Evolutionary conservation across 2,329 filamentous ascomycete genomes (phyloP).

Genomic region (Monilinia fructicola): DNA sequence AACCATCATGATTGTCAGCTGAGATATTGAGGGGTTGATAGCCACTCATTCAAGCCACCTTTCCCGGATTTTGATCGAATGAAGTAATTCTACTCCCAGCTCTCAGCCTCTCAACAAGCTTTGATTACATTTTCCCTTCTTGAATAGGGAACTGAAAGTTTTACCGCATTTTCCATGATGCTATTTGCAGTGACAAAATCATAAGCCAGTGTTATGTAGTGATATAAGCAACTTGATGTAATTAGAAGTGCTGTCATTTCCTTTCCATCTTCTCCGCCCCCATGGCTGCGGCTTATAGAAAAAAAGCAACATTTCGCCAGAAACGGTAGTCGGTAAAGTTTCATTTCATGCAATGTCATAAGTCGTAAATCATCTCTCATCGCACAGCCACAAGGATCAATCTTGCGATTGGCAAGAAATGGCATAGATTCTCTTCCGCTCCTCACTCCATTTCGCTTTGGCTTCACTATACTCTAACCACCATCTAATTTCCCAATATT

Average conservation of each 20-base stretch:
- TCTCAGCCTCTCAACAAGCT: neutral
- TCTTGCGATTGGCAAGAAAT: conserved; percentile 1
- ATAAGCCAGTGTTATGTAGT: too few relatives aligned
- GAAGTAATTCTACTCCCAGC: neutral
- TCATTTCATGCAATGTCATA: neutral
- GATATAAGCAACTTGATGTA: too few relatives aligned
- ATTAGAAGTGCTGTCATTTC: too few relatives aligned
- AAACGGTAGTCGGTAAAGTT: neutral
- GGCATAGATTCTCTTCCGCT: neutral
- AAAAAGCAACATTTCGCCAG: neutral
- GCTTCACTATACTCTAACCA: conserved; percentile 3
- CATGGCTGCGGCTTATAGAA: too few relatives aligned
- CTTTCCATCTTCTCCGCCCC: too few relatives aligned
- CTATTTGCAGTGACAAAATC: neutral
- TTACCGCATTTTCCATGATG: neutral
- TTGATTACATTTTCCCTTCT: neutral
- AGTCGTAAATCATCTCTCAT: neutral
- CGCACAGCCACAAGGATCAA: neutral
- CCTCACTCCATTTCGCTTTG: neutral
- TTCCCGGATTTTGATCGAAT: neutral
- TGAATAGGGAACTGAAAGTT: neutral
- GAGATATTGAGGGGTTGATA: neutral
- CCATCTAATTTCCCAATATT: neutral
- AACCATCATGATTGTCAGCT: neutral
- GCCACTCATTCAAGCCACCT: neutral